Evolutionary conservation across 164 flowering plant species (phyloP).

Genomic region (Stephania japonica): DNA sequence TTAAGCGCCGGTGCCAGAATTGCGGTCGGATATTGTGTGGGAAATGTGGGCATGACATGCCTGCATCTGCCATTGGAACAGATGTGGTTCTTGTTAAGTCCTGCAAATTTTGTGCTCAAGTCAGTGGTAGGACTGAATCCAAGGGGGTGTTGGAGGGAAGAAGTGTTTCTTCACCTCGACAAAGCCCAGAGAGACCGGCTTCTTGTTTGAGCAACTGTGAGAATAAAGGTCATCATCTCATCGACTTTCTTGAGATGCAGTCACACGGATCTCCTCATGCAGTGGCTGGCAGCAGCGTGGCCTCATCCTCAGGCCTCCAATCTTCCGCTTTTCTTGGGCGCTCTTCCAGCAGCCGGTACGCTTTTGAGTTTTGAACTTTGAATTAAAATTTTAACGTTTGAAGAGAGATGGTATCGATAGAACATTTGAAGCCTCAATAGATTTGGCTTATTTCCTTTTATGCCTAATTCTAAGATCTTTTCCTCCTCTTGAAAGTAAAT

Average conservation of each 20-base stretch:
- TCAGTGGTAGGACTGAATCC: conserved; percentile 21
- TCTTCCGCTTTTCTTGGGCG: conserved; percentile 36
- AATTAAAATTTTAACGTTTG: background rate
- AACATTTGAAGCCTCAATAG: background rate
- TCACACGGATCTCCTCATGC: conserved; percentile 35
- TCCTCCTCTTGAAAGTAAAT: background rate
- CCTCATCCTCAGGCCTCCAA: conserved; percentile 33
- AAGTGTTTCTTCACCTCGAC: conserved; percentile 53
- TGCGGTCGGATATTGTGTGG: conserved; percentile 55
- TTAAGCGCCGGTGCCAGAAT: conserved; percentile 43
- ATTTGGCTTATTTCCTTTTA: background rate
- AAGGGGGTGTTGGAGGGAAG: conserved; percentile 40
- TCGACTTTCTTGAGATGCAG: conserved; percentile 29
- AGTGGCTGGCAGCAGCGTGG: conserved; percentile 28
- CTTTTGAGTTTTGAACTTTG: background rate
- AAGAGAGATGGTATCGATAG: background rate
- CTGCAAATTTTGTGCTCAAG: conserved; percentile 56
- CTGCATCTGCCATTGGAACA: conserved; percentile 18
- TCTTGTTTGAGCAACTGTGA: conserved; percentile 3
- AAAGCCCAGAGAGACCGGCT: conserved; percentile 46
- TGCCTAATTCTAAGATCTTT: background rate
- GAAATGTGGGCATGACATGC: conserved; percentile 38
- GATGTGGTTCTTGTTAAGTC: conserved; percentile 20
- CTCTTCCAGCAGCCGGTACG: conserved; percentile 50
- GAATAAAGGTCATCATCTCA: conserved; percentile 26